Evolutionary conservation across 192 early-diverging fungal species (phyloP).

Genomic region (Backusella tarrabulga): DNA sequence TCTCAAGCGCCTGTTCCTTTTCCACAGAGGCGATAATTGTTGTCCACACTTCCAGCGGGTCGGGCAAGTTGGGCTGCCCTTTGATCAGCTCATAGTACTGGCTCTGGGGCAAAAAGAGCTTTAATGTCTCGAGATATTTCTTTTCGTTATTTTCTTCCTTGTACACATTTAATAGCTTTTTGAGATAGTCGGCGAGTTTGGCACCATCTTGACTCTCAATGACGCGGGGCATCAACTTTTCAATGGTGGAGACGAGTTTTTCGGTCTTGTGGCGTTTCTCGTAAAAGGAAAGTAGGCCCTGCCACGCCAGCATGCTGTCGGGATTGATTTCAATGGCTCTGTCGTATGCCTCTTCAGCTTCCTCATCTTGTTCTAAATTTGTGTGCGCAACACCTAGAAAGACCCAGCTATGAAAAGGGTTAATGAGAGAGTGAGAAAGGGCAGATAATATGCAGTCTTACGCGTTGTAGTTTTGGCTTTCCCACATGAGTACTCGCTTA

Average conservation of each 20-base stretch:
- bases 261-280: conserved; percentile 49
- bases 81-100: conserved; percentile 40
- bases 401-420: conserved; percentile 42
- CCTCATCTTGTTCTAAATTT: conserved; percentile 52
- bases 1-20: conserved; percentile 36
- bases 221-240: conserved; percentile 31
- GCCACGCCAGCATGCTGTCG: conserved; percentile 63
- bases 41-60: conserved; percentile 34
- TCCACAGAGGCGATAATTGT: conserved; percentile 35
- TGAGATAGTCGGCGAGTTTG: conserved; percentile 44
- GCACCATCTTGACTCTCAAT: conserved; percentile 43
- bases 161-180: conserved; percentile 53
- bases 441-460: conserved; percentile 20
- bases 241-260: conserved; percentile 32
- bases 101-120: conserved; percentile 44
- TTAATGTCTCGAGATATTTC: conserved; percentile 35
- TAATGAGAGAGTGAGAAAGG: neutral
- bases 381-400: conserved; percentile 69
- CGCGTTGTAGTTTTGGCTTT: conserved; percentile 56
- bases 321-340: conserved; percentile 56
- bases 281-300: conserved; percentile 56
- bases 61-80: conserved; percentile 28
- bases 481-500: conserved; percentile 45
- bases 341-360: conserved; percentile 57
- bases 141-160: conserved; percentile 39